A percentile compares a stretch with the other conserved stretches of the same genome.
Conservation (phyloP, 2,329 filamentous ascomycete species). For the Trichoderma sp. region DNA sequence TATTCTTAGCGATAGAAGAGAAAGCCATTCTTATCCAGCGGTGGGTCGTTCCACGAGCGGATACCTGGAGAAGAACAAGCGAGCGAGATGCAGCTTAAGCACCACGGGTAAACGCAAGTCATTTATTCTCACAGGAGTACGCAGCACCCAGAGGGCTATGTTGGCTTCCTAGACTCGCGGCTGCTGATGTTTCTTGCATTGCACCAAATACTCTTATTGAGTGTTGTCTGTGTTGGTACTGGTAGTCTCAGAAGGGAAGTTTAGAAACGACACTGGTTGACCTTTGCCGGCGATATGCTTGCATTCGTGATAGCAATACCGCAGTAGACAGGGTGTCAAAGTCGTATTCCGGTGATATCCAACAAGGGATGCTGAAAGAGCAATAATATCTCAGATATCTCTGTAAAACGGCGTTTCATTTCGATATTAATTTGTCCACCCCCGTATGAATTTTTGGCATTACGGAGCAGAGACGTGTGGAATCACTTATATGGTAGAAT, state of each 20-base stretch:
- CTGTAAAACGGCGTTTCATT: not conserved
- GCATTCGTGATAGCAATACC: not conserved
- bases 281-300: not conserved
- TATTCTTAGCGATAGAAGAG: not conserved
- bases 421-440: not conserved
- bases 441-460: not conserved
- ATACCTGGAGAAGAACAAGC: not conserved
- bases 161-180: not conserved
- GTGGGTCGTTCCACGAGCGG: not conserved
- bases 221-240: not conserved
- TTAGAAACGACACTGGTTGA: not conserved
- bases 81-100: constrained; percentile 1
- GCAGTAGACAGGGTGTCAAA: not conserved
- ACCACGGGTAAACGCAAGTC: not conserved
- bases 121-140: not conserved
- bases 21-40: not conserved
- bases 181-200: not conserved
- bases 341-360: not conserved
- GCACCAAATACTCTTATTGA: not conserved
- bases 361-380: not conserved
- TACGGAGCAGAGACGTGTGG: not conserved
- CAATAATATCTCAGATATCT: not conserved
- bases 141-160: not conserved
- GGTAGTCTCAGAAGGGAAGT: not conserved
- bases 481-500: not conserved